These are phyloP conservation scores for Ascoidea rubescens DNA, from an alignment of 805 yeast species.

Conservation along the genomic window DNA sequence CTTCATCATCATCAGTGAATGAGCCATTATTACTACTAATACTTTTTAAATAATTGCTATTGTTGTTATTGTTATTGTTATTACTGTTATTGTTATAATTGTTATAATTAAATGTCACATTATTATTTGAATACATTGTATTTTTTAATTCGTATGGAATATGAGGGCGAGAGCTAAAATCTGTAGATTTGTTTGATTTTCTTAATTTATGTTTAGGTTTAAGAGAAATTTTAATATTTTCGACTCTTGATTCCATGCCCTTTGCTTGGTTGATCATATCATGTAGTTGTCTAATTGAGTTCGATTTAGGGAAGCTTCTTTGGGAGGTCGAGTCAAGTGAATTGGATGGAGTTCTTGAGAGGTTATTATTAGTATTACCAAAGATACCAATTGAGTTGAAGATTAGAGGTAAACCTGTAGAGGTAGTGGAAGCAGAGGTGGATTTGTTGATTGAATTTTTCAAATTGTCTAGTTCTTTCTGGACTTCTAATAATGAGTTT, in stretches of 20 bases:
- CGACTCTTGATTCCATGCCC: conserved; percentile 17
- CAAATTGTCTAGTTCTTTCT: conserved; percentile 9
- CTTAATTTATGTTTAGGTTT: conserved; percentile 9
- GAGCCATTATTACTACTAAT: no score
- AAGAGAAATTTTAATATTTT: conserved; percentile 14
- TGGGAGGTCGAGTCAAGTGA: not conserved
- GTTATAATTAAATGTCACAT: no score
- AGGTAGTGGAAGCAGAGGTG: not conserved
- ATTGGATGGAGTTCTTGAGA: not conserved
- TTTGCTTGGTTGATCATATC: conserved; percentile 17
- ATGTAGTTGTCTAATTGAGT: conserved; percentile 18
- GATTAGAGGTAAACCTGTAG: not conserved
- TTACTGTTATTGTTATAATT: no score
- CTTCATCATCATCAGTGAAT: not conserved
- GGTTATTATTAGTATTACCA: not conserved
- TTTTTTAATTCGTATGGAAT: not conserved
- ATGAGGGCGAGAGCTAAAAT: not conserved
- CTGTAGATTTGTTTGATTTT: not conserved
- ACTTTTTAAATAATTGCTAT: no score
- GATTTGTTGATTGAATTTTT: conserved; percentile 1
- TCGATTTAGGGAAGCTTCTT: conserved; percentile 13
- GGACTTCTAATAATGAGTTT: conserved; percentile 10
- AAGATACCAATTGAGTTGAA: not conserved
- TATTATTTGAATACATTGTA: not conserved
- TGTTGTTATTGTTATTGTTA: not conserved